Evolutionary conservation across 2,329 filamentous ascomycete genomes (phyloP), one percentile per base, ranked within the genome.

Genomic region (Orbilia oligospora): DNA sequence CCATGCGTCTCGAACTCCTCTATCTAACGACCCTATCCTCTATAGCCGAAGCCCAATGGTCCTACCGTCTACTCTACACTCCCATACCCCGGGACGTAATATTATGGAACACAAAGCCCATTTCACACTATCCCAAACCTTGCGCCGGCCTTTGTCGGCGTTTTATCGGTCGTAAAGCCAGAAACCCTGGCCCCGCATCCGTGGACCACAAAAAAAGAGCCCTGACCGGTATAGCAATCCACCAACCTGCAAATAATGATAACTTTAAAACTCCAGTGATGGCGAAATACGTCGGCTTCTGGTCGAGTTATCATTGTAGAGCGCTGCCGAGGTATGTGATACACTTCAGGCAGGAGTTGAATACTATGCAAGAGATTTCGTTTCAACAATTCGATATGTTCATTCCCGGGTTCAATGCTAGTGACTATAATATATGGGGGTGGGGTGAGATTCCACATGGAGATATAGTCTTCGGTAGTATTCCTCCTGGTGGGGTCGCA

Each of bases 391-490:
- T 71, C 4, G 56, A 48, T 14, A 46, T 2, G 5, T 68, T 44
- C 30, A 55, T 68, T 14, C 64, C 49, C 3, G 48, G 46, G 9
- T 68, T 68, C 14, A 44, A 27, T 41, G 16, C 38, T 2, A 38
- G 46, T 22, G 51, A 71, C 22, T 55, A 44, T 46, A 53, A 55
- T 9, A 33, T 44, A 41, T 58, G 66, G 55, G 55, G 30, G n/a
- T 64, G 68, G 68, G 68, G 27, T 14, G 56, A 71, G 22, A 64
- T 71, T 20, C 55, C 68, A 14, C 18, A 53, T 2, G 67, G 67
- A 3, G 41, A 51, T 64, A 5, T 16, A 20, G 20, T 71, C 12
- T 71, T 71, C 20, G 20, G 33, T 5, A 44, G 18, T 33, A 33
- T 44, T 5, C 22, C 36, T 9, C 6, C 46, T 10, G 68, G 68